phyloP scores from a whole-genome alignment of 352 stramenopile species.

The Globisporangium ultimum region DNA sequence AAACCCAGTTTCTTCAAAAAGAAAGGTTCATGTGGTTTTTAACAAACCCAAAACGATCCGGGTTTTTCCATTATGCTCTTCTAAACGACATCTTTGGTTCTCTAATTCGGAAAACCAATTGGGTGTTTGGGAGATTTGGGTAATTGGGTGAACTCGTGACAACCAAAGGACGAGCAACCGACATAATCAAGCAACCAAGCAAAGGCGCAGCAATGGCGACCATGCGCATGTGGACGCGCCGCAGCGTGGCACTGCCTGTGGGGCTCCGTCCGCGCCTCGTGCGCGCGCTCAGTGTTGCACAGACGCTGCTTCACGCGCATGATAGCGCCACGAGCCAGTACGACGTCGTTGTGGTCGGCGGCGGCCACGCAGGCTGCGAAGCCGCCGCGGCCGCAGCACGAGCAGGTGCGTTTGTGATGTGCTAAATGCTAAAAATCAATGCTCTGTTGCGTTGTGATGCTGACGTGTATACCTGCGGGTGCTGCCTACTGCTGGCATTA shows the following conservation, averaged over 20 bases:
- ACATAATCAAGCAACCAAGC: neutral
- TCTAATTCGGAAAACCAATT: too few species aligned
- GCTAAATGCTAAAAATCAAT: too few species aligned
- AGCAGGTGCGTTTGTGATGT: constrained; percentile 26
- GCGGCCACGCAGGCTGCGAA: constrained; percentile 59
- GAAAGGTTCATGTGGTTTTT: too few species aligned
- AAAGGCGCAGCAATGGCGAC: neutral
- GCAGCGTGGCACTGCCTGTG: neutral
- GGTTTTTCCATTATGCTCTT: too few species aligned
- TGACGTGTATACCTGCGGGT: neutral
- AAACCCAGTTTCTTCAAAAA: too few species aligned
- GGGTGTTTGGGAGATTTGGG: too few species aligned
- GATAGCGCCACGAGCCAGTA: constrained; percentile 10
- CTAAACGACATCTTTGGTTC: too few species aligned
- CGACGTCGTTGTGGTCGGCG: constrained; percentile 61
- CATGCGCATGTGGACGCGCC: constrained; percentile 6
- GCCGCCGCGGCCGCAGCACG: constrained; percentile 47
- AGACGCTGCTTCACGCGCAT: neutral
- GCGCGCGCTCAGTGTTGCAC: constrained; percentile 1
- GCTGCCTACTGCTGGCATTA: constrained; percentile 10
- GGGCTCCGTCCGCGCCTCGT: neutral
- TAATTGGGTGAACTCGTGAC: too few species aligned
- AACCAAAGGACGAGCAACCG: too few species aligned
- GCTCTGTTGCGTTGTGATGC: neutral
- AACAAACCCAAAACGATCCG: too few species aligned